Conservation (phyloP, 306 rosid genomes). For the Trichosanthes cucumerina region DNA sequence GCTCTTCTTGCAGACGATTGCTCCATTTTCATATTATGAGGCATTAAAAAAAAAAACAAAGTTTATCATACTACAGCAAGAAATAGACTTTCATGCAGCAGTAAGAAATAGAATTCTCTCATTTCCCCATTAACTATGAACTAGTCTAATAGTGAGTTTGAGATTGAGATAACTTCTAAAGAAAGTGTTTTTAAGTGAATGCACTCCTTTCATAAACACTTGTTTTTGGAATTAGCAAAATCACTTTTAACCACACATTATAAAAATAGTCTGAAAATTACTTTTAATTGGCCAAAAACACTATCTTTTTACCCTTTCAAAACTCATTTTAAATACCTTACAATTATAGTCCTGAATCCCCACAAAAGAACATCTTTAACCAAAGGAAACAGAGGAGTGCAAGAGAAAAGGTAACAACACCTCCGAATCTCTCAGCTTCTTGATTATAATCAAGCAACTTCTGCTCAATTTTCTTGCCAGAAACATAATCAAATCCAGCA, state of each 20-base stretch:
- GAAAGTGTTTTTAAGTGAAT: not conserved
- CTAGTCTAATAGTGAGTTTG: not conserved
- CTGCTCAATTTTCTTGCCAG: conserved; percentile 89
- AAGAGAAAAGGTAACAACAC: conserved; percentile 20
- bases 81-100: not conserved
- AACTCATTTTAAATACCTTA: not conserved
- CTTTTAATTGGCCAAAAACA: not conserved
- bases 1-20: not conserved
- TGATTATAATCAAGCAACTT: conserved; percentile 73
- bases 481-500: conserved; percentile 74
- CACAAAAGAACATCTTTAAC: not conserved
- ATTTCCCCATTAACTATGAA: not conserved
- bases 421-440: conserved; percentile 89
- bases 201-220: not conserved
- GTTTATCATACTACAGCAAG: not conserved
- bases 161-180: not conserved
- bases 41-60: not conserved
- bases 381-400: not conserved
- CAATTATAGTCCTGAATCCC: not conserved
- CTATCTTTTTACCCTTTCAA: not conserved
- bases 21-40: not conserved
- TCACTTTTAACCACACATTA: too few species aligned
- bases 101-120: not conserved
- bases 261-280: not conserved
- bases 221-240: too few species aligned